phyloP scores from a whole-genome alignment of 768 basidiomycete species.

The Tephrocybe sp. region DNA sequence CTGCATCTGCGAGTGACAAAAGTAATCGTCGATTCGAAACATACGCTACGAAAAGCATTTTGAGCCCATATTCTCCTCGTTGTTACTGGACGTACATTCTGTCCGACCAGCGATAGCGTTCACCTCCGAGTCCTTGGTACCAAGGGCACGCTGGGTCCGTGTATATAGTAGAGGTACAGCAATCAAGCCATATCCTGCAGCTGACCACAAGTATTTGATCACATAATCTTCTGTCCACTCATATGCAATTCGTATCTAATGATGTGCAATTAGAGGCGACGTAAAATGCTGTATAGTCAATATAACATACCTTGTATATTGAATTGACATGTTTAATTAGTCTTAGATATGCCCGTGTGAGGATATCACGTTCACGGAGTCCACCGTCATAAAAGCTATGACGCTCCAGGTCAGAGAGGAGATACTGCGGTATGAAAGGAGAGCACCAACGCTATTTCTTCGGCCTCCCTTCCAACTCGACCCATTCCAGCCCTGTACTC shows the following conservation, averaged over 20 bases:
- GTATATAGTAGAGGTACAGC: constrained; percentile 86
- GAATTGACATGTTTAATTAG: constrained; percentile 88
- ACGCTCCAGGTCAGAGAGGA: not conserved
- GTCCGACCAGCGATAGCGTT: constrained; percentile 45
- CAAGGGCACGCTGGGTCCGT: constrained; percentile 39
- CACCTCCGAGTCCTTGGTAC: constrained; percentile 14
- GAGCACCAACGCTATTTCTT: constrained; percentile 81
- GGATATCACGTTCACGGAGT: constrained; percentile 74
- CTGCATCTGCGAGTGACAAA: constrained; percentile 94
- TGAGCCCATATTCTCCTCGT: not conserved
- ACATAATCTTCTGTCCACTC: constrained; percentile 97
- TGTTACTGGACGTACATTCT: constrained; percentile 33
- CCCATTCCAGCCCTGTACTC: constrained; percentile 89
- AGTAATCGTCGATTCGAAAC: constrained; percentile 91
- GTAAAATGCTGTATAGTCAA: not conserved
- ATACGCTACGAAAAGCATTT: constrained; percentile 46
- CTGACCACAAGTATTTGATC: constrained; percentile 96
- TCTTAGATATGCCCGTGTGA: constrained; percentile 71
- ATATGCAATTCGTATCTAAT: constrained; percentile 82
- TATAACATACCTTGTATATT: constrained; percentile 71
- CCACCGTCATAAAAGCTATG: constrained; percentile 91
- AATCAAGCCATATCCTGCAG: constrained; percentile 87
- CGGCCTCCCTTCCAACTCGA: constrained; percentile 82
- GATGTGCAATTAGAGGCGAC: not conserved
- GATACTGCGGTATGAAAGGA: not conserved